Percentiles rank a stretch among this genome's conserved stretches.
These are phyloP conservation scores for Limonium bicolor DNA, from an alignment of 148 eudicot species.

Conservation along the genomic window DNA sequence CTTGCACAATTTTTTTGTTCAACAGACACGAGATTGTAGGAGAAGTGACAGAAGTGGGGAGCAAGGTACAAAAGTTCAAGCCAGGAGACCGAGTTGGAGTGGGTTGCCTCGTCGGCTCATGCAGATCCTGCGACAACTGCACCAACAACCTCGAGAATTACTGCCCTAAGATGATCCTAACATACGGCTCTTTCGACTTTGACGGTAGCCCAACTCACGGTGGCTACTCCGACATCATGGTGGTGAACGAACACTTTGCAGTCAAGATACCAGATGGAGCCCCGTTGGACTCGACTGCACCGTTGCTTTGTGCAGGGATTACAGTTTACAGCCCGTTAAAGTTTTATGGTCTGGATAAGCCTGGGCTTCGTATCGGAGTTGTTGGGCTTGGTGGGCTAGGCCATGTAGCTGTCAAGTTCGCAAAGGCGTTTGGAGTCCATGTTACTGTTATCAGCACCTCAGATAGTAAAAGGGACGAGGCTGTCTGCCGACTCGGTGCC, in stretches of 20 bases:
- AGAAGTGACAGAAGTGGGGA: slow-evolving; percentile 11
- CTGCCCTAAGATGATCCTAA: slow-evolving; percentile 5
- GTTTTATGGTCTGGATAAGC: slow-evolving; percentile 11
- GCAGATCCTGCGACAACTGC: slow-evolving; percentile 10
- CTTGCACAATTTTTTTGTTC: not conserved
- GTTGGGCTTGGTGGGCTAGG: slow-evolving; percentile 22
- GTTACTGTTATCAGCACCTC: slow-evolving; percentile 16
- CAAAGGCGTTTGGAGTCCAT: slow-evolving; percentile 11
- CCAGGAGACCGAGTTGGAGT: slow-evolving; percentile 15
- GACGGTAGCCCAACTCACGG: slow-evolving; percentile 4
- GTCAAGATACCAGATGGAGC: slow-evolving; percentile 7
- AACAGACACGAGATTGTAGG: slow-evolving; percentile 15
- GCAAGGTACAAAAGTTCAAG: slow-evolving; percentile 10
- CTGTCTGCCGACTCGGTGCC: slow-evolving; percentile 12
- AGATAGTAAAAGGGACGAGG: slow-evolving; percentile 13
- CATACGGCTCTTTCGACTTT: slow-evolving; percentile 6
- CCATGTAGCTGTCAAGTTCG: slow-evolving; percentile 20
- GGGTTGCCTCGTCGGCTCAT: slow-evolving; percentile 13
- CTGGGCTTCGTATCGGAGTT: slow-evolving; percentile 10
- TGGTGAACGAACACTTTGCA: slow-evolving; percentile 11
- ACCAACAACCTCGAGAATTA: slow-evolving; percentile 7
- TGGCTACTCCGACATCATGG: slow-evolving; percentile 10
- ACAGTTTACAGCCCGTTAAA: slow-evolving; percentile 13
- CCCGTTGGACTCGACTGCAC: slow-evolving; percentile 11
- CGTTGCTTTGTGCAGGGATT: slow-evolving; percentile 17